These are phyloP conservation scores for Podila minutissima DNA, from an alignment of 192 early-diverging fungal genomes.

Conservation along the genomic window DNA sequence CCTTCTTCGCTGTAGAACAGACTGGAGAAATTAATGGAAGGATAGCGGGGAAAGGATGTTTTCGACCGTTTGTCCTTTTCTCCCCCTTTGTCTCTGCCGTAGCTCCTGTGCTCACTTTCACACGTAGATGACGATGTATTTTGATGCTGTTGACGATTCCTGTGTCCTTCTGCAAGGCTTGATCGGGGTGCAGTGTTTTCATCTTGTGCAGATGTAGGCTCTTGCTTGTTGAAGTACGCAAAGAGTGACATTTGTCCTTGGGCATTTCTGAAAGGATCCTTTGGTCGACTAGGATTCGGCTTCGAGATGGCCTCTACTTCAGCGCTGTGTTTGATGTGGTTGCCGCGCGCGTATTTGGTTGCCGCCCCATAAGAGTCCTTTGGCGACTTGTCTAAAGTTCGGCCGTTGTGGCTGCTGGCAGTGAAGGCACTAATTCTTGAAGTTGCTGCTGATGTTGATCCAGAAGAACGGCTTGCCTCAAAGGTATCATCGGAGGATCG, in stretches of 20 bases:
- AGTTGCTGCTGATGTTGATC: neutral
- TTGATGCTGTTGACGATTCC: neutral
- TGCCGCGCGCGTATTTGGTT: neutral
- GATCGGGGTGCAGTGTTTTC: neutral
- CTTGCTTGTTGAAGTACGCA: conserved; percentile 31
- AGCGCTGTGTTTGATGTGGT: too few species aligned
- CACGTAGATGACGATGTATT: too few species aligned
- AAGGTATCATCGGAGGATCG: neutral
- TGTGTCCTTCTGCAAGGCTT: neutral
- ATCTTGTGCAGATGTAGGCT: neutral
- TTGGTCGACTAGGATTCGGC: neutral
- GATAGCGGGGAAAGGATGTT: conserved; percentile 12
- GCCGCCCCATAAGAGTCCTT: conserved; percentile 14
- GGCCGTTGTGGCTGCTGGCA: neutral
- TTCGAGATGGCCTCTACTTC: neutral
- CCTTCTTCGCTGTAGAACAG: conserved; percentile 17
- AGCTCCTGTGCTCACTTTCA: neutral
- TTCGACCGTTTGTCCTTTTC: neutral
- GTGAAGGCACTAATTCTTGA: neutral
- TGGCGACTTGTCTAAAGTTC: conserved; percentile 2
- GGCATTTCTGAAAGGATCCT: conserved; percentile 13
- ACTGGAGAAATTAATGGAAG: conserved; percentile 44
- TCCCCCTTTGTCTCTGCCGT: neutral
- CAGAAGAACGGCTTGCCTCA: neutral
- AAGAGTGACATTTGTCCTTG: conserved; percentile 30